Base-by-base conservation (phyloP, 2,329 filamentous ascomycete genomes). In the Xenoacremonium recifei region DNA sequence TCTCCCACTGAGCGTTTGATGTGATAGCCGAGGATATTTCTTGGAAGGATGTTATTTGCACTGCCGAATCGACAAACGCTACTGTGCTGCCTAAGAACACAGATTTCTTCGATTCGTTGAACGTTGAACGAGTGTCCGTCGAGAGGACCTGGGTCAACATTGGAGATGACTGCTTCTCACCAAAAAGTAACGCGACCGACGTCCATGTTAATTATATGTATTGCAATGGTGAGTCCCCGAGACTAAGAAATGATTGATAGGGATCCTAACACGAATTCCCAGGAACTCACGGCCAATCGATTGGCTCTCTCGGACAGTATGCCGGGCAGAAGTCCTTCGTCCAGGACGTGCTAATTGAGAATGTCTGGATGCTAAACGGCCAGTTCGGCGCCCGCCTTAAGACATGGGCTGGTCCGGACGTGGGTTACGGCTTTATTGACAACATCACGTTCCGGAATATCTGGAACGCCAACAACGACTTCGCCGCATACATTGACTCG, bases 401-500 rank as follows among this genome's bases (percentile, higher is more conserved):
- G 51, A 51, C 47, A 6, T 57, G 54, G 54, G 54, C 54, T 0
- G 54, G 54, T 0, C 49, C 50, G 0, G 50, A 49, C 4, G 42
- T 55, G 1, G 54, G 54, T 27, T 49, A 57, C 21, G 54, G 54
- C 10, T 53, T 50, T 35, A 48, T 57, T 27, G 47, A 57, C 37
- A 57, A 57, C 25, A 40, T 57, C 5, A 57, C 54, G 0, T 57
- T 57, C 51, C 51, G 51, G 21, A 57, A 57, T 37, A 51, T 57
- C 34, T 57, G 54, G 54, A 51, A 45, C 11, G 54, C 39, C 2
- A 51, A 49, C 46, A 57, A 53, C 29, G 54, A 57, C n/a, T 57
- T 55, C 39, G 39, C 42, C 1, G 51, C 47, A 2, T 57, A 51
- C 20, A 48, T 57, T 17, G 54, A 57, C 36, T 57, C 53, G 0